A percentile compares a stretch with the other conserved stretches of the same genome.
Evolutionary conservation across 2,329 filamentous ascomycete genomes (phyloP).

Genomic region (Reticulascus tulasneorum): DNA sequence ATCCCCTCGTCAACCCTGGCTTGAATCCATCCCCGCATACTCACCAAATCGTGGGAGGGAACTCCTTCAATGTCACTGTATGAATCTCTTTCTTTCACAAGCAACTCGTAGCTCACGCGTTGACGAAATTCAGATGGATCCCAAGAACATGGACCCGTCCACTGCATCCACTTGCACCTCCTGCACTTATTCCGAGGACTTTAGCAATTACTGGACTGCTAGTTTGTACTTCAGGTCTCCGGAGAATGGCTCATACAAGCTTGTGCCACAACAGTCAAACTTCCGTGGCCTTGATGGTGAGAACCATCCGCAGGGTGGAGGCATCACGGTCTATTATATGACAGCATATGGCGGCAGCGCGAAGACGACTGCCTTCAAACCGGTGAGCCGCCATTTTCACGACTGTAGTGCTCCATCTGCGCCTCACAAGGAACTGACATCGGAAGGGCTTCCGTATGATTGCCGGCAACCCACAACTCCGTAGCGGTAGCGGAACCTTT

Average conservation of each 20-base stretch:
- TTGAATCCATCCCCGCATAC: too few relatives aligned
- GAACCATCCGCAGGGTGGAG: constrained; percentile 20
- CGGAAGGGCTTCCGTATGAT: constrained; percentile 71
- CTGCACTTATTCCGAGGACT: constrained; percentile 29
- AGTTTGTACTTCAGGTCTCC: constrained; percentile 27
- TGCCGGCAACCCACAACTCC: constrained; percentile 64
- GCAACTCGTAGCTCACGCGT: constrained; percentile 28
- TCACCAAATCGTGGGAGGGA: constrained; percentile 48
- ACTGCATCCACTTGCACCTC: constrained; percentile 32
- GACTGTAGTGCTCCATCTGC: too few relatives aligned
- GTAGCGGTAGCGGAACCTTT: constrained; percentile 66
- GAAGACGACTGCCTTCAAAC: too few relatives aligned
- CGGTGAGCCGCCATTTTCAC: too few relatives aligned
- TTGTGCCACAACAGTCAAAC: constrained; percentile 30
- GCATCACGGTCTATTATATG: constrained; percentile 36
- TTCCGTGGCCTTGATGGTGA: constrained; percentile 25
- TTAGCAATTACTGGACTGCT: constrained; percentile 30
- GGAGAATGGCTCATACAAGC: constrained; percentile 28
- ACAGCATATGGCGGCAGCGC: constrained; percentile 29
- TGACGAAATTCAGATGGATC: too few relatives aligned
- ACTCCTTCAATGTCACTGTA: not conserved
- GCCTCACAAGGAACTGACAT: too few relatives aligned
- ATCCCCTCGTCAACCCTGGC: too few relatives aligned
- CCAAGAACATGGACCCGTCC: constrained; percentile 17
- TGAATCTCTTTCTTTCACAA: not conserved